These are phyloP conservation scores for Solanum habrochaites DNA, from an alignment of 257 asterid species.

Conservation along the genomic window DNA sequence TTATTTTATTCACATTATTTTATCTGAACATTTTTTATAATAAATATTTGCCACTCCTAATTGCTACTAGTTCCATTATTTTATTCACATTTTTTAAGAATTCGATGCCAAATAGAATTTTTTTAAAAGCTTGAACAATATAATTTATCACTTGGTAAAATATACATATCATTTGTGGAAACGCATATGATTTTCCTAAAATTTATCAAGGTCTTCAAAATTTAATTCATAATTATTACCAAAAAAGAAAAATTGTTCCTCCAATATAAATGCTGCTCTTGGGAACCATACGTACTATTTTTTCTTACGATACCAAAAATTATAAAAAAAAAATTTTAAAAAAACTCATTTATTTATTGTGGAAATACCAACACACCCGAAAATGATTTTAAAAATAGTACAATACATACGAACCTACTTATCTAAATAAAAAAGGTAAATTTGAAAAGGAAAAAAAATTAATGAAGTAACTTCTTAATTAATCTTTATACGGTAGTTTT, in stretches of 20 bases:
- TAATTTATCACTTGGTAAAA: too few species aligned
- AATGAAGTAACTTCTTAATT: neutral
- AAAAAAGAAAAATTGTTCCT: neutral
- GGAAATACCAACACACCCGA: too few species aligned
- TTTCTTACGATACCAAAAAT: neutral
- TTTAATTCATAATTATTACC: too few species aligned
- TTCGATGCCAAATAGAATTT: too few species aligned
- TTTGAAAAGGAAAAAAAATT: neutral
- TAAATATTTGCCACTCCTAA: neutral
- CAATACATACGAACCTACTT: neutral
- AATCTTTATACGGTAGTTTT: neutral
- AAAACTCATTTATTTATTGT: too few species aligned
- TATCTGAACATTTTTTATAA: too few species aligned
- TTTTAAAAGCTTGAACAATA: too few species aligned
- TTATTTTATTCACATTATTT: neutral
- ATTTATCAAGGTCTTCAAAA: too few species aligned
- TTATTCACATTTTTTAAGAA: neutral
- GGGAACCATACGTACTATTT: neutral
- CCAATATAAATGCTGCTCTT: neutral
- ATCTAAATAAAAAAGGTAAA: neutral
- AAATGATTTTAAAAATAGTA: neutral
- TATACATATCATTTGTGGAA: too few species aligned
- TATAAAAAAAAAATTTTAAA: too few species aligned
- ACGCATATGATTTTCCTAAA: too few species aligned
- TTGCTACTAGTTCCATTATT: neutral